These are phyloP conservation scores for Penstemon barbatus DNA, from an alignment of 257 asterid genomes.

Conservation along the genomic window DNA sequence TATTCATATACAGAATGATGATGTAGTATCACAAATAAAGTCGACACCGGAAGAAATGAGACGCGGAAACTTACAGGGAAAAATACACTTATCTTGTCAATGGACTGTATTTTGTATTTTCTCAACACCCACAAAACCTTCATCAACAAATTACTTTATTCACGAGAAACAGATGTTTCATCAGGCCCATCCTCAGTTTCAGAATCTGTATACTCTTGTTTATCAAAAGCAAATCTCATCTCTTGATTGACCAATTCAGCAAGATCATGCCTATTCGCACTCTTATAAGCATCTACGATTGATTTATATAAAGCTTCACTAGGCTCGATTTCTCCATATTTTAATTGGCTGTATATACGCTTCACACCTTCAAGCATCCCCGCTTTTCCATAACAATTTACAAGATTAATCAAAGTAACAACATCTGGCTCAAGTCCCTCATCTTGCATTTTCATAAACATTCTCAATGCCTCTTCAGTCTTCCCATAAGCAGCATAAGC, in stretches of 20 bases:
- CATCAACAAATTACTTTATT: too few relatives aligned
- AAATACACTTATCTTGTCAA: too few relatives aligned
- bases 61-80: too few relatives aligned
- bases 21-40: too few relatives aligned
- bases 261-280: slow-evolving; percentile 67
- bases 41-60: too few relatives aligned
- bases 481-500: slow-evolving; percentile 68
- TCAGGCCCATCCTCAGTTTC: slow-evolving; percentile 43
- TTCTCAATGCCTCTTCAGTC: slow-evolving; percentile 64
- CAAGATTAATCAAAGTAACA: slow-evolving; percentile 68
- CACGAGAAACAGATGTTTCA: slow-evolving; percentile 19
- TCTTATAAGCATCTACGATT: slow-evolving; percentile 63
- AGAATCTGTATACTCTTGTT: slow-evolving; percentile 38
- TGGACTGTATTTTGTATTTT: too few relatives aligned
- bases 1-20: too few relatives aligned
- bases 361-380: slow-evolving; percentile 91
- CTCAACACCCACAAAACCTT: too few relatives aligned
- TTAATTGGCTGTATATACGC: slow-evolving; percentile 65
- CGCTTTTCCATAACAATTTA: slow-evolving; percentile 76
- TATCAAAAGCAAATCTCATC: slow-evolving; percentile 56
- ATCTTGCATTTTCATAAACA: slow-evolving; percentile 81
- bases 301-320: slow-evolving; percentile 65
- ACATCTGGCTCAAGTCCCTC: slow-evolving; percentile 78
- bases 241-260: slow-evolving; percentile 74
- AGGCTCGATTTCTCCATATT: slow-evolving; percentile 55